Conservation (phyloP, 1,139 yeast genomes). For the Geotrichum carabidarum region DNA sequence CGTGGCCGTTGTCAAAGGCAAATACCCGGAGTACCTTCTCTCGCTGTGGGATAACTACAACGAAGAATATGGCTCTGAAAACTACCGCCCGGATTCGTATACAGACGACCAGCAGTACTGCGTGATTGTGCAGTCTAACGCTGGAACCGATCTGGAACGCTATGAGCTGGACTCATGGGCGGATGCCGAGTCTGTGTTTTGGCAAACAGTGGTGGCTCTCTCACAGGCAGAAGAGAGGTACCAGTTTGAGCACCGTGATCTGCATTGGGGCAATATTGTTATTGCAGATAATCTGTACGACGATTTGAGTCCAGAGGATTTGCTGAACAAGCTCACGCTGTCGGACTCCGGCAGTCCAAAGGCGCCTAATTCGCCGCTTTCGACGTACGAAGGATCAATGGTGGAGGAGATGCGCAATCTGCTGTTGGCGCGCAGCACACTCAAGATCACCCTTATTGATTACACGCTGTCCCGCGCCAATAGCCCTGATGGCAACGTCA, state of each 20-base stretch:
- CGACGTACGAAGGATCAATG: not conserved
- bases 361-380: slow-evolving; percentile 2
- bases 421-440: slow-evolving; percentile 18
- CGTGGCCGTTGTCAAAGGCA: slow-evolving; percentile 47
- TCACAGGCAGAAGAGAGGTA: slow-evolving; percentile 47
- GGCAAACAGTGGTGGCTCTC: slow-evolving; percentile 47
- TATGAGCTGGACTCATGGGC: slow-evolving; percentile 46
- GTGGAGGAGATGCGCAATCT: slow-evolving; percentile 17
- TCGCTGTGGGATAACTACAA: slow-evolving; percentile 44
- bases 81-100: slow-evolving; percentile 38
- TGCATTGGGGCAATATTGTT: slow-evolving; percentile 57
- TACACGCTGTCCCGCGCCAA: slow-evolving; percentile 51
- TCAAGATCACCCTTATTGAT: slow-evolving; percentile 50
- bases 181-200: slow-evolving; percentile 51
- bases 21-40: slow-evolving; percentile 41
- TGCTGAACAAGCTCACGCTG: slow-evolving; percentile 1
- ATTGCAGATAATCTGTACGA: slow-evolving; percentile 25
- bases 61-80: slow-evolving; percentile 33
- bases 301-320: slow-evolving; percentile 1
- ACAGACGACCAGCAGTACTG: slow-evolving; percentile 41
- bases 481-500: slow-evolving; percentile 24
- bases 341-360: slow-evolving; percentile 3
- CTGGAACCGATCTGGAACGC: slow-evolving; percentile 47
- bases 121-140: slow-evolving; percentile 44
- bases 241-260: slow-evolving; percentile 62